These are phyloP conservation scores for Toxicodendron radicans DNA, from an alignment of 345 rosid genomes.

Conservation along the genomic window DNA sequence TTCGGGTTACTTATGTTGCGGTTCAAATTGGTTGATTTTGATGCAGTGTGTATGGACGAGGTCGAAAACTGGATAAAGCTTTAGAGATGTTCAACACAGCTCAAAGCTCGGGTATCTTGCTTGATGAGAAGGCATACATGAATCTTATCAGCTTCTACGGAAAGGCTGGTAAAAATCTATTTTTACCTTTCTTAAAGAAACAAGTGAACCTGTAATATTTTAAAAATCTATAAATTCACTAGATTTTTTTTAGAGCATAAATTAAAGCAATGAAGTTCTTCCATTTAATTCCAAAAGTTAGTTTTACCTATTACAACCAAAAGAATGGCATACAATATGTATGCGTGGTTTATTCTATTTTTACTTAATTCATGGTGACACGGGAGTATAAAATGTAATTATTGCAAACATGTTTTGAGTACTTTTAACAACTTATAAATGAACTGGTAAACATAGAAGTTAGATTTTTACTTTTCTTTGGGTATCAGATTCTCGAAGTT, in stretches of 20 bases:
- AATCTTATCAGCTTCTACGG: constrained; percentile 68
- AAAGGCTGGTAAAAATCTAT: constrained; percentile 60
- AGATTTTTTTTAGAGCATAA: not conserved
- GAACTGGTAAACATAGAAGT: not conserved
- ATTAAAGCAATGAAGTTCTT: not conserved
- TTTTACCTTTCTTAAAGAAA: not conserved
- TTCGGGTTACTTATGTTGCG: constrained; percentile 16
- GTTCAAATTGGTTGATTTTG: constrained; percentile 17
- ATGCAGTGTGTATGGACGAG: constrained; percentile 78
- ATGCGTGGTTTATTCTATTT: not conserved
- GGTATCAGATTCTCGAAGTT: no score
- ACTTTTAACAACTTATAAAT: not conserved
- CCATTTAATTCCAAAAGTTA: not conserved
- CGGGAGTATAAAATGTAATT: not conserved
- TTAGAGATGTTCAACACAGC: constrained; percentile 56
- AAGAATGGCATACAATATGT: not conserved
- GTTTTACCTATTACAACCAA: no score
- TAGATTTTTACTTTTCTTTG: no score
- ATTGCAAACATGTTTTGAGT: not conserved
- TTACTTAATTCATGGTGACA: not conserved
- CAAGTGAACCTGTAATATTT: not conserved
- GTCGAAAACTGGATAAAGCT: constrained; percentile 62
- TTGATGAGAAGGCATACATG: constrained; percentile 82
- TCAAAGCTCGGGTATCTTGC: constrained; percentile 39
- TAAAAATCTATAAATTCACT: not conserved